Base-by-base conservation (phyloP, 108 stramenopile species). In the Cyclostephanos invisitatus region DNA sequence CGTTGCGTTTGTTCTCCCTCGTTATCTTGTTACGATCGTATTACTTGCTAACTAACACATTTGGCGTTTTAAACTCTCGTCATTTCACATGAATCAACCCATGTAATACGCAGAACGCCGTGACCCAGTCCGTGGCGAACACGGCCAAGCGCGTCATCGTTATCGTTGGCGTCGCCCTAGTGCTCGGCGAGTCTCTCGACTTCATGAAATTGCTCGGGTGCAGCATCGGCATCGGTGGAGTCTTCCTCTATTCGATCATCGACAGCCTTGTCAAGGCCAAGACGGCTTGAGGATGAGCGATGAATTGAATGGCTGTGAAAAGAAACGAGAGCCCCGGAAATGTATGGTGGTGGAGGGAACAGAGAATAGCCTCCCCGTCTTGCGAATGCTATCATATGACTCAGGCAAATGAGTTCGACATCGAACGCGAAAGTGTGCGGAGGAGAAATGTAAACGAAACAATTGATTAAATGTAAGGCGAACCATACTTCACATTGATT, bases 141-240 rank as follows among this genome's bases (percentile, higher is more conserved):
- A 88, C 87, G 18, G 84, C 84, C 60, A 88, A 88, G 77, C 80
- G 85, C 57, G 85, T 84, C 38, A 83, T 87, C 56, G 84, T 87
- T 54, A 87, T 87, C 67, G 84, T 87, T 51, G 87, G 84, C 12
- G 80, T 82, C 20, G 84, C 84, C 27, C 55, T 87, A 28, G 87
- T 85, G 28, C 75, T 87, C 48, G 80, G 84, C 10, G 84, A 85
- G 70, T 70, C 72, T 0, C 68, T 85, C 29, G 80, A 79, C 66
- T 78, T 78, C 27, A 78, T 83, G 70, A 85, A 85, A 66, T 69
- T 84, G 46, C 73, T 85, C 25, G 87, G 87, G 15, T 85, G 83
- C 51, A 67, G 56, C 37, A 84, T 87, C 74, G 83, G 84, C 20
- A 96, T 97, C 81, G 91, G 91, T 57, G 96, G 96, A 67, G 94